Conservation (phyloP, 352 stramenopile species). For the Phytophthora hibernalis region DNA sequence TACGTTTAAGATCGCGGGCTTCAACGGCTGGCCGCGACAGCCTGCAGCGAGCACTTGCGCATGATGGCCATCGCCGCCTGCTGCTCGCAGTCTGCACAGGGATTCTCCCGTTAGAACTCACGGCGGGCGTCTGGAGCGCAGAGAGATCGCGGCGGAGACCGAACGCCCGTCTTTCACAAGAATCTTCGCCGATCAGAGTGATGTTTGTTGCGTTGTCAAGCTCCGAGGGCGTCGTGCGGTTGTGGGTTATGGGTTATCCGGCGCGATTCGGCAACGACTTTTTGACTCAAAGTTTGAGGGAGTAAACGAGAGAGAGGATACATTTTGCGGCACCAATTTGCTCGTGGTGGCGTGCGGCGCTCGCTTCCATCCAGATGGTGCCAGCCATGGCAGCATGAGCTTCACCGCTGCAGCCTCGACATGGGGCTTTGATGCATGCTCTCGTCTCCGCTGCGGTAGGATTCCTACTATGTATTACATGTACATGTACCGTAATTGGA, state of each 20-base stretch:
- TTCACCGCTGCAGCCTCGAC: too few species aligned
- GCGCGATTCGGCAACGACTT: conserved; percentile 29
- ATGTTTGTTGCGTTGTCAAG: conserved; percentile 53
- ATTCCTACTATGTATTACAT: too few species aligned
- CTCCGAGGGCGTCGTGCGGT: conserved; percentile 34
- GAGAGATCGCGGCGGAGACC: conserved; percentile 1
- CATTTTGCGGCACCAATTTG: not conserved
- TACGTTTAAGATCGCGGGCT: conserved; percentile 35
- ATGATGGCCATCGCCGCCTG: conserved; percentile 6
- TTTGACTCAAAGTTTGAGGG: too few species aligned
- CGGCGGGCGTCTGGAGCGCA: not conserved
- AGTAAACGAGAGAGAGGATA: not conserved
- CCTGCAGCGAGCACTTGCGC: not conserved
- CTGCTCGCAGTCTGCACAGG: not conserved
- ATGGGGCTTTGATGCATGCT: not conserved
- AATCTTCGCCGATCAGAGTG: conserved; percentile 42
- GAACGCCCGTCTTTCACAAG: conserved; percentile 33
- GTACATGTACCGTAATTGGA: too few species aligned
- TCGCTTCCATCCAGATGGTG: conserved; percentile 33
- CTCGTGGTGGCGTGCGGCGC: conserved; percentile 17
- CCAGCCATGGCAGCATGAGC: not conserved
- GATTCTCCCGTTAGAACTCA: too few species aligned
- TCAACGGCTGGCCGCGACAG: conserved; percentile 5
- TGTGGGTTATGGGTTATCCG: conserved; percentile 28
- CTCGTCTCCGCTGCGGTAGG: not conserved